These are phyloP conservation scores for Ceriops decandra DNA, from an alignment of 345 rosid genomes.

Conservation along the genomic window DNA sequence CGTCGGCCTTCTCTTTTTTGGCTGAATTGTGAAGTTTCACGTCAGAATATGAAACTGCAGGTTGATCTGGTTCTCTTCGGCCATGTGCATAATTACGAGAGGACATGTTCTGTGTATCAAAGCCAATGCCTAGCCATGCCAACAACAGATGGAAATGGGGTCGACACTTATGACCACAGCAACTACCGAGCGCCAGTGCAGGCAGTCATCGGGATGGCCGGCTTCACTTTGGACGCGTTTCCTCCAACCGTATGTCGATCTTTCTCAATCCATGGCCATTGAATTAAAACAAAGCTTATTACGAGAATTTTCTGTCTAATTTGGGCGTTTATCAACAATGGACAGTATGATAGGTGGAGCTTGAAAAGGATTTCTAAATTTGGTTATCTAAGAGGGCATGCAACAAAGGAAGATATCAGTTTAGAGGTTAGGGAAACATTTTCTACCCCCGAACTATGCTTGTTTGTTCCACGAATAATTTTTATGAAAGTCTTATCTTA, in stretches of 20 bases:
- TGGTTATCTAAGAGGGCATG: constrained; percentile 50
- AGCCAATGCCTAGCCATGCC: constrained; percentile 48
- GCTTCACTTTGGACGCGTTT: constrained; percentile 47
- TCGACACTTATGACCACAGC: constrained; percentile 49
- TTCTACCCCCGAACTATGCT: not conserved
- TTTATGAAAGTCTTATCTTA: not conserved
- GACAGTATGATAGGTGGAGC: constrained; percentile 46
- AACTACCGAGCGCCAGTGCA: constrained; percentile 61
- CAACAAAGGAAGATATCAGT: constrained; percentile 35
- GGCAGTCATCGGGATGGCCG: constrained; percentile 65
- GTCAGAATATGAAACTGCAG: constrained; percentile 21
- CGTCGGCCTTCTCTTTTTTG: not conserved
- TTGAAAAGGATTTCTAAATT: constrained; percentile 43
- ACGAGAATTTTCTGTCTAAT: too few species aligned
- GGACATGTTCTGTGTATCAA: constrained; percentile 52
- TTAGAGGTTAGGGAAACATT: constrained; percentile 42
- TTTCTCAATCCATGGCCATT: not conserved
- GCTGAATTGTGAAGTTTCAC: not conserved
- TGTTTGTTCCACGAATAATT: too few species aligned
- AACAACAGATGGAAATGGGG: constrained; percentile 35
- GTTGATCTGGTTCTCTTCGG: constrained; percentile 62
- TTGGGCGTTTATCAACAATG: not conserved
- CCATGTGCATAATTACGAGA: constrained; percentile 68
- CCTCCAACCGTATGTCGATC: constrained; percentile 26
- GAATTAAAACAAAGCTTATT: too few species aligned